Evolutionary conservation across 768 basidiomycete genomes (phyloP), one percentile per base, ranked within the genome.

Genomic region (Antrodiella citrinella): DNA sequence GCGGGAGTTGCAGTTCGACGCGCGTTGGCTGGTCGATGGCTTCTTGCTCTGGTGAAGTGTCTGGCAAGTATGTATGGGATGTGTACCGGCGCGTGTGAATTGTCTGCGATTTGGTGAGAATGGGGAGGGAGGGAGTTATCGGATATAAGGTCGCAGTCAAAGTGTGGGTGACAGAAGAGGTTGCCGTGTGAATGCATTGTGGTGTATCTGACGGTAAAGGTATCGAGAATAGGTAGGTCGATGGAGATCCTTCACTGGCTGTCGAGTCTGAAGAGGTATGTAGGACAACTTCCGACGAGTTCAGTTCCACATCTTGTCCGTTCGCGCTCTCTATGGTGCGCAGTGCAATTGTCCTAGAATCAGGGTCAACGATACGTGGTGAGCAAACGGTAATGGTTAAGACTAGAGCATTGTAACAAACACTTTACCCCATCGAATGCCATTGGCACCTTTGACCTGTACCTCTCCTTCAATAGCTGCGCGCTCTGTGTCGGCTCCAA

Each of bases 381-480:
- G n/a, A n/a, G n/a, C n/a, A n/a, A n/a, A n/a, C n/a, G n/a, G n/a
- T n/a, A n/a, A n/a, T n/a, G n/a, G n/a, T n/a, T n/a, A n/a, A n/a
- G n/a, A n/a, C n/a, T n/a, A 26, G 21, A 9, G 44, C 58, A 48
- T 54, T 54, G 51, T 41, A 11, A 48, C 52, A 78, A 67, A 89
- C 90, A 90, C 70, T 70, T 80, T 80, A 81, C 84, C 87, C 55
- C 69, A 73, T 48, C 69, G 71, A 48, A 72, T 68, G 46, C 73
- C 72, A 50, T 76, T 74, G 26, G 74, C 73, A 50, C 79, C 84
- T 66, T 92, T 93, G 57, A 92, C 71, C 63, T 92, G 91, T 15
- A 93, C 72, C 62, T 92, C 91, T 44, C 91, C 91, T 61, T 91
- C 90, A 48, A 93, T 78, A 7, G 87, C 84, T 12, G 90, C 87